Evolutionary conservation across 1,139 yeast genomes (phyloP).

Genomic region (Insectozyma bohioensis): DNA sequence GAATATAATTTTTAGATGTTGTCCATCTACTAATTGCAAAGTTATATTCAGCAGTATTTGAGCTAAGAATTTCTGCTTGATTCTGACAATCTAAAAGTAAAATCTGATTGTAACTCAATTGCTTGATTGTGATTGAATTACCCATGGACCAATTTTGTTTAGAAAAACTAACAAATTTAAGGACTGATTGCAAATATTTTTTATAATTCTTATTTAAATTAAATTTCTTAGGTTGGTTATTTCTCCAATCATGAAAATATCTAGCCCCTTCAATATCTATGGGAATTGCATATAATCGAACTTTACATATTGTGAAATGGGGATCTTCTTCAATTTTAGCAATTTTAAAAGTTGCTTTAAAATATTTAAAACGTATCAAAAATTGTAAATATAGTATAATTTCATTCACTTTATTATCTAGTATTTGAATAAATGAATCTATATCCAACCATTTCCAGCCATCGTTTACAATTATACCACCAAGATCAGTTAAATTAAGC

Average conservation of each 20-base stretch:
- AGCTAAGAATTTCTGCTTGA: neutral
- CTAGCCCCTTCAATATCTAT: conserved; percentile 41
- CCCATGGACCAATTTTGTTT: conserved; percentile 38
- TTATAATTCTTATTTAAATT: conserved; percentile 28
- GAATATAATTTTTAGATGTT: conserved; percentile 9
- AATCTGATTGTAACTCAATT: neutral
- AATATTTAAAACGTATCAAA: conserved; percentile 36
- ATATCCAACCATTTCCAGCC: conserved; percentile 57
- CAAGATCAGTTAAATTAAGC: conserved; percentile 21
- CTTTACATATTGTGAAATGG: conserved; percentile 21
- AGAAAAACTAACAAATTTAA: conserved; percentile 12
- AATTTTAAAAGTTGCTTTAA: conserved; percentile 46
- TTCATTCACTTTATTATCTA: conserved; percentile 17
- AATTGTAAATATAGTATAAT: conserved; percentile 37
- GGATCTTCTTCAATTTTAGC: conserved; percentile 9
- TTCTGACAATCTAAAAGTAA: conserved; percentile 2
- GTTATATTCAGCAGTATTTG: conserved; percentile 5
- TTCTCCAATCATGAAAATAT: conserved; percentile 33
- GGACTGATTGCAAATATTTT: conserved; percentile 29
- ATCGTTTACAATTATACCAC: conserved; percentile 19
- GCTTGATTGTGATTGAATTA: neutral
- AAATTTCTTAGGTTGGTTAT: conserved; percentile 15
- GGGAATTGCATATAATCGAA: conserved; percentile 53
- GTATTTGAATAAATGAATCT: conserved; percentile 19
- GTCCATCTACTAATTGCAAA: conserved; percentile 25